Evolutionary conservation across 257 asterid genomes (phyloP).

Genomic region (Echium plantagineum): DNA sequence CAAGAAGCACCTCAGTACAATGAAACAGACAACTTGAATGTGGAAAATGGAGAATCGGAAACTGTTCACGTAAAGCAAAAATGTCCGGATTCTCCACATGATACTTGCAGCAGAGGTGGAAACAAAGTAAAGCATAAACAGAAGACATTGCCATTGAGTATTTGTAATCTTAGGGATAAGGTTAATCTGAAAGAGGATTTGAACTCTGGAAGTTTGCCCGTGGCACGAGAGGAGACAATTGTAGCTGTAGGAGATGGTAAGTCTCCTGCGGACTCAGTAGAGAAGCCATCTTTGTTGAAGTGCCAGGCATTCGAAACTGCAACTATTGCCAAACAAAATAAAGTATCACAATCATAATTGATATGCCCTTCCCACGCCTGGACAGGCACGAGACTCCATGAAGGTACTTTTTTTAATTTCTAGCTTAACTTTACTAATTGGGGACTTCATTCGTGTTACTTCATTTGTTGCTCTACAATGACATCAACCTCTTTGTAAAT

Average conservation of each 20-base stretch:
- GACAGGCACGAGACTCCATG: constrained; percentile 36
- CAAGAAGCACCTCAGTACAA: constrained; percentile 20
- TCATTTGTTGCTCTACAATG: constrained; percentile 29
- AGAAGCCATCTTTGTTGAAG: constrained; percentile 60
- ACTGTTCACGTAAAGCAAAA: constrained; percentile 19
- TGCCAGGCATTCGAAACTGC: constrained; percentile 75
- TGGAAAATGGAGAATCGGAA: constrained; percentile 29
- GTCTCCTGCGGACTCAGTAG: constrained; percentile 36
- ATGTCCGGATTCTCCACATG: constrained; percentile 27
- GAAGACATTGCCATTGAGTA: constrained; percentile 77
- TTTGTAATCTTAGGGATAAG: constrained; percentile 67
- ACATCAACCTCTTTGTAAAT: constrained; percentile 45
- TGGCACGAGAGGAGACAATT: constrained; percentile 15
- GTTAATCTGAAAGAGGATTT: constrained; percentile 41
- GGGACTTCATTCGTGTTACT: constrained; percentile 13
- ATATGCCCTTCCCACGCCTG: constrained; percentile 18
- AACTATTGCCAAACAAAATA: constrained; percentile 55
- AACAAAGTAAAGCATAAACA: constrained; percentile 68
- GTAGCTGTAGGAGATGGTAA: constrained; percentile 15
- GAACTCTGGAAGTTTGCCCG: constrained; percentile 23
- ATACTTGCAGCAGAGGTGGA: constrained; percentile 30
- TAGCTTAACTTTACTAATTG: constrained; percentile 24
- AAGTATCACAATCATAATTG: constrained; percentile 69
- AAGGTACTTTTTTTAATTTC: constrained; percentile 32
- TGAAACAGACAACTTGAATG: constrained; percentile 23